A percentile compares a stretch with the other conserved stretches of the same genome.
Evolutionary conservation across 805 yeast genomes (phyloP).

Genomic region (Suhomyces faveliae): DNA sequence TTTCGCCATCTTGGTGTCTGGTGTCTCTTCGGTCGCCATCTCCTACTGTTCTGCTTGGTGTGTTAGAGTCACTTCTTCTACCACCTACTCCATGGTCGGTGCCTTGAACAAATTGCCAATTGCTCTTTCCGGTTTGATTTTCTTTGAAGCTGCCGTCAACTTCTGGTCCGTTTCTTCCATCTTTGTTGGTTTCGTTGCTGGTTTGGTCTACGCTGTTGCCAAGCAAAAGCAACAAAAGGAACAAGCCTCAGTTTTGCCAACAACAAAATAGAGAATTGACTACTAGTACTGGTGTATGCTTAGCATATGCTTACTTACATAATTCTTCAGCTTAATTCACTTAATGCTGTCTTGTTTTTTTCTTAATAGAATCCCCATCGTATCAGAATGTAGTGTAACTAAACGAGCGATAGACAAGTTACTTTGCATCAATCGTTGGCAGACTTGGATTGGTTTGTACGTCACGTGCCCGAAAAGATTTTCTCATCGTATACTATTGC

Average conservation of each 20-base stretch:
- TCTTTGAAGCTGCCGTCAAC: constrained; percentile 94
- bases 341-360: too few relatives aligned
- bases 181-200: constrained; percentile 90
- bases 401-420: too few relatives aligned
- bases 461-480: neutral
- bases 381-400: too few relatives aligned
- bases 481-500: constrained; percentile 1
- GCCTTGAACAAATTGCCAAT: constrained; percentile 97
- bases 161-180: constrained; percentile 89
- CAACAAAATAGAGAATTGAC: constrained; percentile 9
- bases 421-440: too few relatives aligned
- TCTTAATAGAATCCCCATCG: too few relatives aligned
- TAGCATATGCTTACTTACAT: neutral
- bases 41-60: constrained; percentile 99
- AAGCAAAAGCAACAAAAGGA: constrained; percentile 81
- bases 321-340: too few relatives aligned
- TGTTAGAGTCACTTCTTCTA: constrained; percentile 97
- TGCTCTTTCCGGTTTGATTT: constrained; percentile 89
- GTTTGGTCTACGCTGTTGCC: constrained; percentile 93
- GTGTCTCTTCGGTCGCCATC: constrained; percentile 92
- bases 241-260: constrained; percentile 9
- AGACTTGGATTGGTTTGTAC: too few relatives aligned
- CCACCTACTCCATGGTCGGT: constrained; percentile 99
- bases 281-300: neutral
- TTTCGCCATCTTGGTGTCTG: constrained; percentile 85